phyloP scores from a whole-genome alignment of 805 yeast genomes.

The Candida namnaoensis region DNA sequence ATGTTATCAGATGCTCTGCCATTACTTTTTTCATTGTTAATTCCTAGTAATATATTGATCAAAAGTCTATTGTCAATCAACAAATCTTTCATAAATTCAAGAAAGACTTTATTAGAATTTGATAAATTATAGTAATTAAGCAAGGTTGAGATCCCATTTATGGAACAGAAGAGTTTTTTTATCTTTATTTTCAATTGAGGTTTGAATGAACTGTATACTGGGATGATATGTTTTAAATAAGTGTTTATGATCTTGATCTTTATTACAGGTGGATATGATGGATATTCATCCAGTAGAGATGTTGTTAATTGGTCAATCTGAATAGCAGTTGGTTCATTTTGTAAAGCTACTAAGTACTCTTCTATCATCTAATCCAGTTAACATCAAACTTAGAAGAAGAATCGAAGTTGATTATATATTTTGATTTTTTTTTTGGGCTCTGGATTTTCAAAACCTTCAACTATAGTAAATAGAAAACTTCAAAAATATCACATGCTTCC shows the following conservation, averaged over 20 bases:
- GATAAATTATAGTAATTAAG: slow-evolving; percentile 11
- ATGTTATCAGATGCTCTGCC: background rate
- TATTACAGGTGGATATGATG: too few species aligned
- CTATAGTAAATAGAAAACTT: too few species aligned
- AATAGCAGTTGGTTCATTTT: slow-evolving; percentile 7
- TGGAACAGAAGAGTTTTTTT: slow-evolving; percentile 9
- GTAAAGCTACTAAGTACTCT: too few species aligned
- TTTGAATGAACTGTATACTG: slow-evolving; percentile 13
- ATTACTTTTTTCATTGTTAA: too few species aligned
- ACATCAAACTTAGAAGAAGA: too few species aligned
- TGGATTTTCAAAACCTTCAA: too few species aligned
- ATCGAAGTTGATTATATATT: too few species aligned
- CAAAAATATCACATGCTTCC: too few species aligned
- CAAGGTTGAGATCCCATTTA: slow-evolving; percentile 11
- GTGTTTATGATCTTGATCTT: slow-evolving; percentile 9
- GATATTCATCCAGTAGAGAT: too few species aligned
- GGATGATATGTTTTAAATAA: slow-evolving; percentile 12
- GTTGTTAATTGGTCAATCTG: slow-evolving; percentile 8
- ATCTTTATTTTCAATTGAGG: slow-evolving; percentile 4
- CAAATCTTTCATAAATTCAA: slow-evolving; percentile 11
- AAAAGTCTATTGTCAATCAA: slow-evolving; percentile 10
- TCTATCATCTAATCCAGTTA: too few species aligned
- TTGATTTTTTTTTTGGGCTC: too few species aligned
- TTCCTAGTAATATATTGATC: slow-evolving; percentile 3
- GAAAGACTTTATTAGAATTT: slow-evolving; percentile 11